phyloP scores from a whole-genome alignment of 2,329 filamentous ascomycete species.

The Epicoccum sorghinum region DNA sequence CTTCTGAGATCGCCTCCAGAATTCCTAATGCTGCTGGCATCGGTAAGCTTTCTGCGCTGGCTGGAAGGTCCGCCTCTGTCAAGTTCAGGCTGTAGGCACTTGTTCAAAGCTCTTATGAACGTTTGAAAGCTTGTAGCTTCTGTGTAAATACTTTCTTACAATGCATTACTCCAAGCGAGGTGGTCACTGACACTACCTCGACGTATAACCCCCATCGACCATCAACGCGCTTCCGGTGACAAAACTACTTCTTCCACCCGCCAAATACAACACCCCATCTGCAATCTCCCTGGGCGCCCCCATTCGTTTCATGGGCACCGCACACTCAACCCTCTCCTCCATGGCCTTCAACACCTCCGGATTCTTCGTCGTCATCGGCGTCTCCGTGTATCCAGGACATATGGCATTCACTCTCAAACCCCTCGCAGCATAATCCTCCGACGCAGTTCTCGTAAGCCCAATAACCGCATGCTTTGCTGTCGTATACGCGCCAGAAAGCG shows the following conservation, averaged over 20 bases:
- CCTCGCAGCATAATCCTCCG: conserved; percentile 51
- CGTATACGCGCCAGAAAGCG: conserved; percentile 44
- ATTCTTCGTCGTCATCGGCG: conserved; percentile 29
- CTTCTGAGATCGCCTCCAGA: conserved; percentile 4
- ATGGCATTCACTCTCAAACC: conserved; percentile 51
- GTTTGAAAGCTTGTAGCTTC: not conserved
- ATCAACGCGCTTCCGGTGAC: conserved; percentile 31
- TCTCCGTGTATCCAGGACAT: conserved; percentile 35
- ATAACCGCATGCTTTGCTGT: conserved; percentile 52
- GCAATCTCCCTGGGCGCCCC: conserved; percentile 33
- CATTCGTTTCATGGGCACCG: conserved; percentile 33
- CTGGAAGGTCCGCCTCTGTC: conserved; percentile 4
- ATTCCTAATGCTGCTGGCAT: conserved; percentile 9
- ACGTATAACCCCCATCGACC: conserved; percentile 30
- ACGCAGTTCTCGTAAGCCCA: conserved; percentile 51
- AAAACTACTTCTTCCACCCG: conserved; percentile 33
- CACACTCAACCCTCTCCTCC: conserved; percentile 28
- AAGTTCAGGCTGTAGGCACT: conserved; percentile 8
- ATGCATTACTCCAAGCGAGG: too few species aligned
- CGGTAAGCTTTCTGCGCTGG: conserved; percentile 17
- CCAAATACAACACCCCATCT: conserved; percentile 35
- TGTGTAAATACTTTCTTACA: not conserved
- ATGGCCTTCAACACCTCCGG: conserved; percentile 30
- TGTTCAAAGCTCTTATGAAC: too few species aligned
- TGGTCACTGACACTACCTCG: not conserved